Evolutionary conservation across 352 stramenopile species (phyloP), one percentile per base, ranked within the genome.

Genomic region (Phytophthora multivora): DNA sequence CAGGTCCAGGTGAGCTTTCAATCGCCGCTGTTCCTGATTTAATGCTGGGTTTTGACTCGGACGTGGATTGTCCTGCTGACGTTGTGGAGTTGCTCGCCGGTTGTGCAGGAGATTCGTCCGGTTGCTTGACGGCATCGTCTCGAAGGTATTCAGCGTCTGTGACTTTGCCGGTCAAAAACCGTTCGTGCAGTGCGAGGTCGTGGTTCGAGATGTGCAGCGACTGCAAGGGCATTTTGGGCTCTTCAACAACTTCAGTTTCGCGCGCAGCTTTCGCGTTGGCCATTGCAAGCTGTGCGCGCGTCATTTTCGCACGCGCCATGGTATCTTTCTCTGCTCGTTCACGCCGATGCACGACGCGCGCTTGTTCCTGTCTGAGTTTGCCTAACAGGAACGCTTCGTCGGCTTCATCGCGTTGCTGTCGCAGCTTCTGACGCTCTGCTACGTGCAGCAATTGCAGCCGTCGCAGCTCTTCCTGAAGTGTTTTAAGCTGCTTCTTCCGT

Each of bases 161-260:
- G 1, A 75, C 66, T 38, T 93, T 94, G 8, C 83, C 86, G 26
- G 66, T 72, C 36, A 91, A 63, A 47, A 94, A 92, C 1, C 80
- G 80, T 39, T 85, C 81, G 39, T 94, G 79, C 18, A 93, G 43
- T 23, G 70, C 53, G 18, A 91, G 58, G 41, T 93, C 82, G 31
- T 90, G 81, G 59, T 93, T 93, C 1, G 83, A 80, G 30, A 94
- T 91, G 1, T 87, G 69, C 3, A 94, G 69, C 13, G 86, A 86
- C 7, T 74, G 55, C 19, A 78, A 51, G 0, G 48, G 63, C 18
- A 77, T 86, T 9, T 75, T 74, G 2, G 86, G 73, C 31, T 89
- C 77, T 0, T 75, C 57, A 5, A 51, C 62, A 4, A 45, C 38
- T 41, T 67, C 63, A 2, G 55, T 49, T 40, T 73, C 54, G 4